A percentile compares a stretch with the other conserved stretches of the same genome.
phyloP scores from a whole-genome alignment of 192 early-diverging fungal genomes.

The Tieghemiomyces parasiticus region DNA sequence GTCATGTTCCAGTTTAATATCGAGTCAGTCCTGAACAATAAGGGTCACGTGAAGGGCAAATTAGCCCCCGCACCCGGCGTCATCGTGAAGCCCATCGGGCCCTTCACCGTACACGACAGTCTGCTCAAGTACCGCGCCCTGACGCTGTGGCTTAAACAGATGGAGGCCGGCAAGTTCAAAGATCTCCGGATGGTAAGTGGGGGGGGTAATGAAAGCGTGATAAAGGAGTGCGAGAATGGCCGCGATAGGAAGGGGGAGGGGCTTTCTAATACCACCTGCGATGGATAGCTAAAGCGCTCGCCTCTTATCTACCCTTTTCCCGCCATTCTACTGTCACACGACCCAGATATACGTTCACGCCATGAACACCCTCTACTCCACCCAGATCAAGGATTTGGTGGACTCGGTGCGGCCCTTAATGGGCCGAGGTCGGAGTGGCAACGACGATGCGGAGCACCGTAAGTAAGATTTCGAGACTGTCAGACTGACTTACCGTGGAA shows the following conservation, averaged over 20 bases:
- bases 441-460: slow-evolving; percentile 3
- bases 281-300: too few species aligned
- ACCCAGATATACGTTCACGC: slow-evolving; percentile 3
- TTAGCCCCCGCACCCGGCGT: slow-evolving; percentile 21
- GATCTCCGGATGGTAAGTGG: slow-evolving; percentile 39
- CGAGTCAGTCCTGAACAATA: slow-evolving; percentile 32
- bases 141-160: slow-evolving; percentile 55
- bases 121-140: slow-evolving; percentile 50
- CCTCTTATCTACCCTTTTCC: too few species aligned
- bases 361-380: slow-evolving; percentile 1
- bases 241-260: too few species aligned
- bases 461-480: neutral
- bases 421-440: neutral
- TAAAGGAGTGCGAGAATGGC: too few species aligned
- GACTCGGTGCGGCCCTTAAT: slow-evolving; percentile 2
- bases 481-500: too few species aligned
- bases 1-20: slow-evolving; percentile 47
- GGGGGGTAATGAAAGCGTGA: neutral
- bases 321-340: too few species aligned
- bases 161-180: slow-evolving; percentile 49
- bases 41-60: slow-evolving; percentile 23
- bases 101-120: slow-evolving; percentile 43
- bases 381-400: slow-evolving; percentile 6
- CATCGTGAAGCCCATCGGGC: slow-evolving; percentile 28
- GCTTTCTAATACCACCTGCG: too few species aligned